Base-by-base conservation (phyloP, 495 filamentous ascomycete genomes). In the Podospora bellae-mahoneyi region DNA sequence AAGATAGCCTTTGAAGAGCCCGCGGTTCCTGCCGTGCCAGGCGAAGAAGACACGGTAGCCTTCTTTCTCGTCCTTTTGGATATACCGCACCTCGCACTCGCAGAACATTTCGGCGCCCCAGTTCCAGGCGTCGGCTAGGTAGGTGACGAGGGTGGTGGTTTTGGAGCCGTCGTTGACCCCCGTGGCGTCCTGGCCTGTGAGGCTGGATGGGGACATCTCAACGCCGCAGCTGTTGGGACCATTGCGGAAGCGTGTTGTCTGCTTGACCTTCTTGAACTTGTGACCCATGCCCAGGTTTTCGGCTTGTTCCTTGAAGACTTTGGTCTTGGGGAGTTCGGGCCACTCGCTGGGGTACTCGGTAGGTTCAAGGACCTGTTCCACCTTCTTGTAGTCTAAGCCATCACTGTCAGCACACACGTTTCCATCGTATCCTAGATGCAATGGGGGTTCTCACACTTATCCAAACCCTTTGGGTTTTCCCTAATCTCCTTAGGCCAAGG, bases 21-120 rank as follows among this genome's bases (percentile, higher is more conserved):
- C 81, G 54, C 88, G 83, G 28, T 87, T 86, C 60, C 82, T 77
- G 1, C 86, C 86, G 73, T 89, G 87, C 86, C 86, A 91, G 10
- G 87, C 84, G 71, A 88, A 90, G 75, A 87, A 87, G 19, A 91
- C 76, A 15, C 87, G 76, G 71, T 89, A 91, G 16, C 88, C 87
- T 2, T 78, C 76, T 5, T 79, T 71, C 13, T 80, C 78, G 60
- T 80, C 78, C 67, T 87, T 83, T 63, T 87, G 84, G 71, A 92
- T 80, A 70, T 90, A 87, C 66, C 86, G 81, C 44, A 91, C 88
- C 75, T 90, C 89, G 66, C 87, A 89, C 70, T 89, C 83, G 71
- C 89, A 91, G 71, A 92, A 92, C 71, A 91, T 86, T 71, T 91
- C 88, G 39, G 89, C 87, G 23, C 87, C 89, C 87, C 88, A 89